These are phyloP conservation scores for Erythrophleum fordii DNA, from an alignment of 306 rosid species.

Conservation along the genomic window DNA sequence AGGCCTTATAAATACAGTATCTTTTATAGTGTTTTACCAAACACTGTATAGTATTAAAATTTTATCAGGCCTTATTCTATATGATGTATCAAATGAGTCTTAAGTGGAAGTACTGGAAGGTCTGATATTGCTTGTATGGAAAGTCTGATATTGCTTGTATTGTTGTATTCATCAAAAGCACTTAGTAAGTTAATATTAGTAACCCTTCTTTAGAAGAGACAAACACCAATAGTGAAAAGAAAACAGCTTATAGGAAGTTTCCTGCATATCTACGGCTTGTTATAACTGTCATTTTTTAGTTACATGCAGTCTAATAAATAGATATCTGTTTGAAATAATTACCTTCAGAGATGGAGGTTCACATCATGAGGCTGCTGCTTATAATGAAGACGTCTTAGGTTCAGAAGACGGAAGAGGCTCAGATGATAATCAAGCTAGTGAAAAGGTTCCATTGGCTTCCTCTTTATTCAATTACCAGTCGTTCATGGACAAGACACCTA, in stretches of 20 bases:
- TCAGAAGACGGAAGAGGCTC: slow-evolving; percentile 62
- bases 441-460: slow-evolving; percentile 42
- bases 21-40: too few relatives aligned
- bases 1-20: too few relatives aligned
- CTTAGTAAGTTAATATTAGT: neutral
- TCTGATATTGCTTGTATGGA: neutral
- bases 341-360: slow-evolving; percentile 51
- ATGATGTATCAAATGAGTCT: neutral
- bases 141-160: neutral
- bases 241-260: slow-evolving; percentile 17
- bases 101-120: neutral
- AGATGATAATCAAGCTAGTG: slow-evolving; percentile 55
- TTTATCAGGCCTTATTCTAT: neutral
- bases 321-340: slow-evolving; percentile 40
- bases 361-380: slow-evolving; percentile 43
- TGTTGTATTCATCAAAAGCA: slow-evolving; percentile 2
- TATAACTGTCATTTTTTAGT: slow-evolving; percentile 26
- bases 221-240: neutral
- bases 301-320: slow-evolving; percentile 9
- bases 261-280: slow-evolving; percentile 18
- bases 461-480: slow-evolving; percentile 67
- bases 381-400: slow-evolving; percentile 49
- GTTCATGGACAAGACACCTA: slow-evolving; percentile 73
- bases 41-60: neutral
- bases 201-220: neutral